Evolutionary conservation across 345 rosid genomes (phyloP), one percentile per base, ranked within the genome.

Genomic region (Acer campestre): DNA sequence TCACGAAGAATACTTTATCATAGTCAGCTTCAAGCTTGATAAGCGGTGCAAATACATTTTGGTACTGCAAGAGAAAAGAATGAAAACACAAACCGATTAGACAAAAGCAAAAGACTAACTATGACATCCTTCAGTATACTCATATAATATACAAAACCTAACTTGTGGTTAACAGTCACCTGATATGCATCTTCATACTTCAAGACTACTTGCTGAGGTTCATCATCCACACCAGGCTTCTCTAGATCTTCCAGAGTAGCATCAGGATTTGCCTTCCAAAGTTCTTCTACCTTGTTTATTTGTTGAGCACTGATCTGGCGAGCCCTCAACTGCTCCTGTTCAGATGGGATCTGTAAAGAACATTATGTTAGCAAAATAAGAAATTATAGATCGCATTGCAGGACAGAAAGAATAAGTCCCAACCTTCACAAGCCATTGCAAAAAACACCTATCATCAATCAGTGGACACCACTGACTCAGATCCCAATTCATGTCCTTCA

Each of bases 401-500:
- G 14, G 44, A 49, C 62, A 18, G 27, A 13, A 55, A 48, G 35
- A 20, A 63, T 17, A 62, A 51, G 68, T 29, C 80, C 89, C 68
- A 82, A 96, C 99, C 98, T 97, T 97, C 56, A 97, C 98, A 81
- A 97, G 96, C 99, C 99, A 97, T 76, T 92, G 98, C 71, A 97
- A 82, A 82, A 97, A 97, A 85, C 99, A 97, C 82, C 99, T 93
- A 82, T 97, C 99, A 77, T 97, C 99, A 82, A 97, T 97, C 79
- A 97, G 87, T 70, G 99, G 98, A 76, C 98, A 94, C 99, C 99
- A 97, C 80, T 97, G 98, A 84, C 99, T 97, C 74, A 94, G 84
- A 81, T 97, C 99, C 99, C 99, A 97, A 67, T 94, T 97, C 99
- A 97, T 93, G 89, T 97, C 99, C 89, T 97, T 97, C 86, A 97